phyloP scores from a whole-genome alignment of 495 filamentous ascomycete genomes.

The Amphirosellinia nigrospora region DNA sequence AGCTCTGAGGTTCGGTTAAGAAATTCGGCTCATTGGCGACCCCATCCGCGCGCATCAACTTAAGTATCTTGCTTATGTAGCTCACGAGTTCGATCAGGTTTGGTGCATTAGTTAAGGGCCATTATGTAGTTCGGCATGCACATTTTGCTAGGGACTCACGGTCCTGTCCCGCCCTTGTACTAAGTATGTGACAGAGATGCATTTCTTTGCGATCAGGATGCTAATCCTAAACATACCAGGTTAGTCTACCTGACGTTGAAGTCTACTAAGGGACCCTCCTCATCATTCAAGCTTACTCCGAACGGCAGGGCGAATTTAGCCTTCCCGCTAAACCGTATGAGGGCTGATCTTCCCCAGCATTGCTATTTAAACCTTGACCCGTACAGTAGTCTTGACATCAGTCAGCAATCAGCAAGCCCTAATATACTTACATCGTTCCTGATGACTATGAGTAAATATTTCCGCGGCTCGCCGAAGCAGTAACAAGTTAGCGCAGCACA shows the following conservation, averaged over 20 bases:
- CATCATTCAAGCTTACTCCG: conserved; percentile 17
- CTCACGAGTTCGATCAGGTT: neutral
- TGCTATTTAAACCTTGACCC: neutral
- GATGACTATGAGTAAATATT: neutral
- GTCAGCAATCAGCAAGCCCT: conserved; percentile 5
- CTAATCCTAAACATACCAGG: neutral
- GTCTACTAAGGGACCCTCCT: neutral
- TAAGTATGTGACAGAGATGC: neutral
- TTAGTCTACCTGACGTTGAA: neutral
- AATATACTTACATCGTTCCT: neutral
- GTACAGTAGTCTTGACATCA: neutral
- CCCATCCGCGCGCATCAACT: neutral
- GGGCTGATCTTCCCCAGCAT: conserved; percentile 3
- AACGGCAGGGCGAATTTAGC: conserved; percentile 8
- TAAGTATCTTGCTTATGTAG: neutral
- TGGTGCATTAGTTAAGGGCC: neutral
- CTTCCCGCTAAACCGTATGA: conserved; percentile 8
- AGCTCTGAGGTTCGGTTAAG: neutral
- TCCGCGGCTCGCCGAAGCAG: neutral
- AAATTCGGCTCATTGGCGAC: neutral
- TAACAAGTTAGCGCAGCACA: neutral
- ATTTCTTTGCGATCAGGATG: conserved; percentile 6
- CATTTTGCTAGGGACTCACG: neutral
- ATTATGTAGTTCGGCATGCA: neutral
- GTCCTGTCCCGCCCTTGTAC: neutral